A percentile compares a stretch with the other conserved stretches of the same genome.
Evolutionary conservation across 1,139 yeast genomes (phyloP).

Genomic region (Maudiozyma humilis): DNA sequence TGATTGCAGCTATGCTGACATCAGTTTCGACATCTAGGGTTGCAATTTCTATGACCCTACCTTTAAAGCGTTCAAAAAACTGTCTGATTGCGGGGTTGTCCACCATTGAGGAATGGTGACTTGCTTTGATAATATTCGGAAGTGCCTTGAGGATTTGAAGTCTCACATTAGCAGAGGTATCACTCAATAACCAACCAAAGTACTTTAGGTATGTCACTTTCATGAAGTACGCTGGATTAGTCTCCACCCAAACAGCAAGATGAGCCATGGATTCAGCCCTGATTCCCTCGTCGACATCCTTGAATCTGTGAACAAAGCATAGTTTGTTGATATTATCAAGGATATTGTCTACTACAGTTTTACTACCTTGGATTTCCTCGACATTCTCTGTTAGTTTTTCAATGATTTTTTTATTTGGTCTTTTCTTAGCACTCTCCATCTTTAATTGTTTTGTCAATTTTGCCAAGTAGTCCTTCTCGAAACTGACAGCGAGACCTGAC

Average conservation of each 20-base stretch:
- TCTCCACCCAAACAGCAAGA: conserved; percentile 61
- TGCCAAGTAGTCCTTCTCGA: conserved; percentile 35
- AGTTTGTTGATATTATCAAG: conserved; percentile 60
- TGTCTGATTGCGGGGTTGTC: conserved; percentile 48
- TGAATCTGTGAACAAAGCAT: conserved; percentile 66
- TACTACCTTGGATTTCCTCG: conserved; percentile 43
- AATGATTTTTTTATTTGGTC: conserved; percentile 34
- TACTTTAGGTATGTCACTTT: conserved; percentile 65
- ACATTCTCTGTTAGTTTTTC: conserved; percentile 43
- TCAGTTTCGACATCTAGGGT: conserved; percentile 43
- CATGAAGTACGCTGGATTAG: conserved; percentile 61
- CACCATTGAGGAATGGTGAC: conserved; percentile 26
- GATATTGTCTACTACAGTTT: conserved; percentile 45
- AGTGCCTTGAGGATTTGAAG: conserved; percentile 55
- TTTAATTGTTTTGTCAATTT: conserved; percentile 33
- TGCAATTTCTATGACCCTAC: conserved; percentile 57
- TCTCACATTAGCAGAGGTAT: conserved; percentile 53
- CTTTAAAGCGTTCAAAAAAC: conserved; percentile 63
- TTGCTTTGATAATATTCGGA: conserved; percentile 36
- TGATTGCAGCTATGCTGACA: conserved; percentile 47
- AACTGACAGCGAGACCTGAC: conserved; percentile 43
- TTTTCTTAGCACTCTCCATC: conserved; percentile 32
- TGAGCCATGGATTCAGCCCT: conserved; percentile 59
- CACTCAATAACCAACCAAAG: conserved; percentile 79
- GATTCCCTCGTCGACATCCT: conserved; percentile 68